Conservation (phyloP, 345 rosid species). For the Dipteronia sinensis region DNA sequence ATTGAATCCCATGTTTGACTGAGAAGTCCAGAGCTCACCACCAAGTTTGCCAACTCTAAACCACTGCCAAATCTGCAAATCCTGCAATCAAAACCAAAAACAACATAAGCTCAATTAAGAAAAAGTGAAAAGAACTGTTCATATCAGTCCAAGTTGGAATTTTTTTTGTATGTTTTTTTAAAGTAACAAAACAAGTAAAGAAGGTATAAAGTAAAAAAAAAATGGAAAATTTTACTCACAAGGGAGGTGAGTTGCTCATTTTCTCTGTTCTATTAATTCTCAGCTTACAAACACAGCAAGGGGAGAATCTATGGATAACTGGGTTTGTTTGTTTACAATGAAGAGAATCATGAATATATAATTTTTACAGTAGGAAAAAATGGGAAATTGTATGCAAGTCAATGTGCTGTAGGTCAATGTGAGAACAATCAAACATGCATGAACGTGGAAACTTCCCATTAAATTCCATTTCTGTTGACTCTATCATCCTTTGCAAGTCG, state of each 20-base stretch:
- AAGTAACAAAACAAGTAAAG: background rate
- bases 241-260: constrained; percentile 15
- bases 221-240: constrained; percentile 10
- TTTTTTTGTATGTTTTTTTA: background rate
- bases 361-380: background rate
- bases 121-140: background rate
- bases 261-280: background rate
- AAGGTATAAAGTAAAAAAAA: background rate
- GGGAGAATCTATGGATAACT: too few species aligned
- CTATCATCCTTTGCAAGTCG: background rate
- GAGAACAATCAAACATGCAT: too few species aligned
- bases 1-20: constrained; percentile 41
- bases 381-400: background rate
- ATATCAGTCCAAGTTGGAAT: background rate
- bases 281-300: background rate
- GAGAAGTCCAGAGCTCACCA: constrained; percentile 51
- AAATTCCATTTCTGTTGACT: background rate
- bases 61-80: constrained; percentile 43
- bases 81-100: constrained; percentile 28
- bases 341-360: background rate
- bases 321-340: background rate
- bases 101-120: background rate
- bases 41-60: constrained; percentile 45
- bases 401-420: background rate
- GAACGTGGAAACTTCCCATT: background rate